Conservation (phyloP, 1,139 yeast species). For the Saccharomyces hybrid region DNA sequence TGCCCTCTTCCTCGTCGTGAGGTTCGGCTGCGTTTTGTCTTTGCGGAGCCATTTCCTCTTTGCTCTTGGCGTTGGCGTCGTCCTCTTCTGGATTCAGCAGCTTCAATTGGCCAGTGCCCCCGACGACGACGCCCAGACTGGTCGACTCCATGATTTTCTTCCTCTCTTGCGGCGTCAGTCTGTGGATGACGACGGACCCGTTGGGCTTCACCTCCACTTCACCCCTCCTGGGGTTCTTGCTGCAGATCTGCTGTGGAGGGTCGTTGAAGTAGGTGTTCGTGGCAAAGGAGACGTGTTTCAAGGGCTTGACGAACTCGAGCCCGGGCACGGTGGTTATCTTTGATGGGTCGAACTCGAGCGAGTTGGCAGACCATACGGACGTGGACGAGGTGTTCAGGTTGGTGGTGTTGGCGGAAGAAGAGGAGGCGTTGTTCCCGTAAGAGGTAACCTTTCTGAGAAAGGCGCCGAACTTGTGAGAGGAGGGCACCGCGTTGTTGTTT, state of each 20-base stretch:
- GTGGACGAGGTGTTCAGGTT: slow-evolving; percentile 8
- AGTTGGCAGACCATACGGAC: slow-evolving; percentile 3
- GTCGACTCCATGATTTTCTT: slow-evolving; percentile 44
- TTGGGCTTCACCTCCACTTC: slow-evolving; percentile 58
- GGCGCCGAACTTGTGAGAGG: slow-evolving; percentile 29
- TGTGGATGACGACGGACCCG: slow-evolving; percentile 55
- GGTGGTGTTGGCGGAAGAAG: slow-evolving; percentile 3
- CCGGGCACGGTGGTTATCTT: slow-evolving; percentile 33
- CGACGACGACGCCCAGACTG: slow-evolving; percentile 72
- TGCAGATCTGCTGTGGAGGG: slow-evolving; percentile 66
- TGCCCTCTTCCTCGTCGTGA: slow-evolving; percentile 24
- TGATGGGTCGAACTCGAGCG: slow-evolving; percentile 11
- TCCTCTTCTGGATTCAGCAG: slow-evolving; percentile 24
- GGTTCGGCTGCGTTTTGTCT: slow-evolving; percentile 22
- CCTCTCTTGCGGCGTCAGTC: slow-evolving; percentile 55
- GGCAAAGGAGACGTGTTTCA: slow-evolving; percentile 67
- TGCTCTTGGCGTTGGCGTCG: slow-evolving; percentile 7
- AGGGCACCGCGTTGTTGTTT: slow-evolving; percentile 8
- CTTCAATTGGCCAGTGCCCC: slow-evolving; percentile 64
- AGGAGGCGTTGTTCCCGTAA: slow-evolving; percentile 12
- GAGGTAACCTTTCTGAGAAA: slow-evolving; percentile 30
- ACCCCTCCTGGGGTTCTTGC: slow-evolving; percentile 57
- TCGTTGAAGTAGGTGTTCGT: slow-evolving; percentile 63
- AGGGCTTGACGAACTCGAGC: slow-evolving; percentile 37
- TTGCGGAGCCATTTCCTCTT: slow-evolving; percentile 18